phyloP scores from a whole-genome alignment of 805 yeast genomes.

The Pichia ethanolica region DNA sequence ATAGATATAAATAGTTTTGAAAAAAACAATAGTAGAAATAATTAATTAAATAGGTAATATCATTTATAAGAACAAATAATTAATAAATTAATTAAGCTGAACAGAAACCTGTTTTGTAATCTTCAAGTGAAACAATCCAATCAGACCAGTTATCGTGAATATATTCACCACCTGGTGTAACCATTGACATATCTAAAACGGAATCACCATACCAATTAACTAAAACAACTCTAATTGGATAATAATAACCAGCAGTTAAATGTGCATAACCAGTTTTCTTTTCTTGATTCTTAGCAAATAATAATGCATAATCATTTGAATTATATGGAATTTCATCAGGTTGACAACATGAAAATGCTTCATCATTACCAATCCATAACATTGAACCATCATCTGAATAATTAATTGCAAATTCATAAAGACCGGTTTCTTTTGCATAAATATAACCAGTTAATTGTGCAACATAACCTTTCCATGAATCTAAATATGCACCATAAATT shows the following conservation, averaged over 20 bases:
- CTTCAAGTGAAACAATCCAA: slow-evolving; percentile 4
- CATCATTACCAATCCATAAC: slow-evolving; percentile 26
- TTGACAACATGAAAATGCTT: slow-evolving; percentile 30
- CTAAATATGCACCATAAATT: slow-evolving; percentile 2
- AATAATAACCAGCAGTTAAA: slow-evolving; percentile 9
- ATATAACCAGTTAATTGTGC: slow-evolving; percentile 7
- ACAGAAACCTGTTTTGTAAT: slow-evolving; percentile 1
- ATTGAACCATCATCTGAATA: slow-evolving; percentile 27
- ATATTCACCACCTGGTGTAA: slow-evolving; percentile 5
- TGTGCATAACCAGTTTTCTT: slow-evolving; percentile 7
- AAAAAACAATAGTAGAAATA: not conserved
- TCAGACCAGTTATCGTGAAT: slow-evolving; percentile 4
- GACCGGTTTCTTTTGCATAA: slow-evolving; percentile 19
- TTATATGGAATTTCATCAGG: slow-evolving; percentile 5
- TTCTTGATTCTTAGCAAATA: slow-evolving; percentile 7
- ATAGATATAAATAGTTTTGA: not conserved
- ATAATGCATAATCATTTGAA: slow-evolving; percentile 2
- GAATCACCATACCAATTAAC: slow-evolving; percentile 10
- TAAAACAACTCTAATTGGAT: slow-evolving; percentile 16
- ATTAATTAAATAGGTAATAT: no score
- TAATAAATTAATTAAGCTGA: not conserved
- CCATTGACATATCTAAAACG: slow-evolving; percentile 3
- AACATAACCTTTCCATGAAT: slow-evolving; percentile 10
- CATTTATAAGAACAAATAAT: no score
- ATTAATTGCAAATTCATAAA: slow-evolving; percentile 18